Base-by-base conservation (phyloP, 2,329 filamentous ascomycete species). In the Aspergillus carbonarius region DNA sequence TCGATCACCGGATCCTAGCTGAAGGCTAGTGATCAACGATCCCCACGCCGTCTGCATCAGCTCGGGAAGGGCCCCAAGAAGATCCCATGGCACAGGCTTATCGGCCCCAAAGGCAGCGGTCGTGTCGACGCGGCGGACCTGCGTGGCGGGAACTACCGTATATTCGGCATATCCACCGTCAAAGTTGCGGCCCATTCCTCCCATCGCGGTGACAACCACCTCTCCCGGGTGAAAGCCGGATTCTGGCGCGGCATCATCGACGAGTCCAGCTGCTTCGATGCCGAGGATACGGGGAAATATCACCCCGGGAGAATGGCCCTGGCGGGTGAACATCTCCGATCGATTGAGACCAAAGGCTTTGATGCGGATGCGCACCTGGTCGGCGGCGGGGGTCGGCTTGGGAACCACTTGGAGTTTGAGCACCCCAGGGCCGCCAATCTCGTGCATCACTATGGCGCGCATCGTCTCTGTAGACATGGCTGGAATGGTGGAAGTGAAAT, bases 21-120 rank as follows among this genome's bases (percentile, higher is more conserved):
- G 48, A 83, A 63, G 4, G 71, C 66, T 47, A 67, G 30, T 70
- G n/a, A 76, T 74, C 37, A 83, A 59, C 6, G 72, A 72, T 0
- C 80, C 80, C 65, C 76, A 82, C 1, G 80, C 76, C 2, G 80
- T 82, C 68, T 82, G 79, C 59, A 83, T 58, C 80, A 83, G 82
- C 67, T 82, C 80, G 2, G 79, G 80, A 54, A 81, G 68, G 1
- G 80, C 79, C 5, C 78, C 81, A 1, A 83, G 60, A 2, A 73
- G 66, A 27, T 75, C 71, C 79, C 80, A 81, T 0, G 68, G 63
- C 5, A 81, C 61, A 9, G 68, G 30, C 6, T 10, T 10, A 32
- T 32, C 30, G 8, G 6, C 8, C 30, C 30, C 30, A 10, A 39
- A 17, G 2, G 37, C 17, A 17, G 17, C 15, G 37, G 37, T 64